Evolutionary conservation across 2,329 filamentous ascomycete genomes (phyloP), one percentile per base, ranked within the genome.

Genomic region (Tolypocladium guangdongense): DNA sequence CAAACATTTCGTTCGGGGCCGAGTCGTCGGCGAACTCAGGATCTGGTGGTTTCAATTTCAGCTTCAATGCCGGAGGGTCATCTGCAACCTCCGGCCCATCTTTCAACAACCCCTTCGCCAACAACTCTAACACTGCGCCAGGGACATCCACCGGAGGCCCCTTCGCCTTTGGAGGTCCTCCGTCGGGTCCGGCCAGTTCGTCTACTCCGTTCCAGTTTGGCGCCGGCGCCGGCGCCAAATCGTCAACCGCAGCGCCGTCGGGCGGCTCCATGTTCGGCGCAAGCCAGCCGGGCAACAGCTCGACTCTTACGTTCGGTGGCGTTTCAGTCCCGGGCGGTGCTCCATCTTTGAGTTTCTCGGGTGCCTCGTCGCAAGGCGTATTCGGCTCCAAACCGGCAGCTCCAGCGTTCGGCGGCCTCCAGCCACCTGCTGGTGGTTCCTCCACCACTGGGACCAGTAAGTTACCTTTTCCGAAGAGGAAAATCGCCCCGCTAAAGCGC

Each of bases 401-500:
- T 53, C 61, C 68, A 52, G 61, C 65, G 55, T 72, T 72, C 58
- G 63, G 63, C 59, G 66, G 65, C 63, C 68, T 74, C 59, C 70
- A 72, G 63, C 68, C 70, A 56, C 71, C 70, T 56, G 65, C 64
- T 63, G 69, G 68, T 65, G 72, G 71, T 55, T 67, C 68, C 51
- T 73, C 72, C 57, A 73, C 71, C 63, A 73, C 71, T 57, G 72
- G 72, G 66, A 74, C 72, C 59, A 74, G 71, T 73, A 73, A 72
- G 71, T 72, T 68, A 65, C 63, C 66, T 64, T 68, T 70, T 66
- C 64, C 66, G 60, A 54, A 62, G 55, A 66, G 69, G 68, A 72
- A 71, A 66, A 72, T 72, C 59, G 66, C 66, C 62, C 70, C 70
- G 66, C 70, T 74, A 74, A 74, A 73, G 71, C 69, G 71, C 65